A percentile compares a stretch with the other conserved stretches of the same genome.
Evolutionary conservation across 164 flowering plant species (phyloP).

Genomic region (Santalum album): DNA sequence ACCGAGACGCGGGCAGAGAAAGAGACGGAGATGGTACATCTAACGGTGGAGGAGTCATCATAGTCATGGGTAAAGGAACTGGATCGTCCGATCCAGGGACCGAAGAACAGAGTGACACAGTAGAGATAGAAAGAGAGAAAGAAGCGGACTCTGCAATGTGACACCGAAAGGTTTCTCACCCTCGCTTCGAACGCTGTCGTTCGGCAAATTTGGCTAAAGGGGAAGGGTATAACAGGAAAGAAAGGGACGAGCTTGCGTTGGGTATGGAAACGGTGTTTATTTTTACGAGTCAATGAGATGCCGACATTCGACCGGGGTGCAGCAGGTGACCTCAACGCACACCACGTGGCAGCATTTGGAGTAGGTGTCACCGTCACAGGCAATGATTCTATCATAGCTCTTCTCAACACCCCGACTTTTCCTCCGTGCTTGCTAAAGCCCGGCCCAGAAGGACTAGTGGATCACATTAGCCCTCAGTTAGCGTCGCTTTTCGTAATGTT

Average conservation of each 20-base stretch:
- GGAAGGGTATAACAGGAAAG: not conserved
- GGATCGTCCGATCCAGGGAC: slow-evolving; percentile 32
- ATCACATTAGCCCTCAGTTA: no score
- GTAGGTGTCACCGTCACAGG: no score
- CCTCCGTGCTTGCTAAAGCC: no score
- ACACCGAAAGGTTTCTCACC: not conserved
- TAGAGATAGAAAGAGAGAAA: slow-evolving; percentile 5
- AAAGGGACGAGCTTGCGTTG: not conserved
- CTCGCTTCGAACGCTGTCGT: not conserved
- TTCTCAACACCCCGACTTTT: no score
- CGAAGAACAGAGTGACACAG: slow-evolving; percentile 5
- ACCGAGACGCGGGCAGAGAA: not conserved
- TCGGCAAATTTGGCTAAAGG: not conserved
- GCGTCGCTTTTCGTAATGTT: no score
- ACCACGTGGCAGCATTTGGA: no score
- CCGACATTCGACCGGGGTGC: no score
- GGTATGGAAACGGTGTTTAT: no score
- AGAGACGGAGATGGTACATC: slow-evolving; percentile 33
- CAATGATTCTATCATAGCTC: no score
- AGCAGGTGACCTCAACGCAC: no score
- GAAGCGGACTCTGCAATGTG: slow-evolving; percentile 3
- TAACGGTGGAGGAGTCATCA: slow-evolving; percentile 62
- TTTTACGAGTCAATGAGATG: no score
- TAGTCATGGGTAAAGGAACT: slow-evolving; percentile 41
- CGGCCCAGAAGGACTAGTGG: no score